phyloP scores from a whole-genome alignment of 2,329 filamentous ascomycete species.

The Coleophoma crateriformis region DNA sequence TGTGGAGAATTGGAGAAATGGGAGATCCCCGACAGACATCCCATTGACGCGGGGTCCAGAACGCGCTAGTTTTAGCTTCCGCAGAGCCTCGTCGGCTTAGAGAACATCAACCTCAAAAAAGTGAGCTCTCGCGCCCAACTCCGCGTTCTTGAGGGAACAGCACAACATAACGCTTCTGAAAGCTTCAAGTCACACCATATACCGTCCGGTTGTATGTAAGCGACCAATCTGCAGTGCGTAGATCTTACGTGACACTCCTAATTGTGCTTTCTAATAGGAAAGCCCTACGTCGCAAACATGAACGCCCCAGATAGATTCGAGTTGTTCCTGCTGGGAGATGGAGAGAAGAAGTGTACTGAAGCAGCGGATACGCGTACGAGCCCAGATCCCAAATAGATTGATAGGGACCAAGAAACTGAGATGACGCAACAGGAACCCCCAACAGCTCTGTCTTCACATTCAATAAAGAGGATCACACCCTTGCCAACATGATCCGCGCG shows the following conservation, averaged over 20 bases:
- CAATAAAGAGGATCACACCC: conserved; percentile 94
- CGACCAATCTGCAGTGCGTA: no score
- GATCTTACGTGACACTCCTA: no score
- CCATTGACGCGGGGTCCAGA: no score
- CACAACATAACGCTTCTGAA: no score
- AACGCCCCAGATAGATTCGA: conserved; percentile 68
- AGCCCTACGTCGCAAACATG: conserved; percentile 29
- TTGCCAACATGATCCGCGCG: conserved; percentile 83
- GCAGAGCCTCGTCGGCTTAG: conserved; percentile 9
- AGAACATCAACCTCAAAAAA: neutral
- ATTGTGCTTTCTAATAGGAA: neutral
- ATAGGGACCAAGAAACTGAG: neutral
- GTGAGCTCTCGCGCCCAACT: neutral
- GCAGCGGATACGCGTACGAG: conserved; percentile 79
- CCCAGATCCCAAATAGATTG: neutral
- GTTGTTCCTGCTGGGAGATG: conserved; percentile 80
- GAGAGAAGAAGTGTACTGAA: conserved; percentile 90
- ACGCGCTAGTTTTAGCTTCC: neutral
- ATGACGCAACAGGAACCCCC: conserved; percentile 63
- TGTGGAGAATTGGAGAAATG: no score
- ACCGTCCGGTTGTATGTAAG: no score
- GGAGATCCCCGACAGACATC: no score
- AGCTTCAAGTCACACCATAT: no score
- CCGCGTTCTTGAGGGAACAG: no score
- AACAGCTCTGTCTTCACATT: conserved; percentile 94